Conservation (phyloP, 2,329 filamentous ascomycete genomes). For the Plectosphaerella plurivora region DNA sequence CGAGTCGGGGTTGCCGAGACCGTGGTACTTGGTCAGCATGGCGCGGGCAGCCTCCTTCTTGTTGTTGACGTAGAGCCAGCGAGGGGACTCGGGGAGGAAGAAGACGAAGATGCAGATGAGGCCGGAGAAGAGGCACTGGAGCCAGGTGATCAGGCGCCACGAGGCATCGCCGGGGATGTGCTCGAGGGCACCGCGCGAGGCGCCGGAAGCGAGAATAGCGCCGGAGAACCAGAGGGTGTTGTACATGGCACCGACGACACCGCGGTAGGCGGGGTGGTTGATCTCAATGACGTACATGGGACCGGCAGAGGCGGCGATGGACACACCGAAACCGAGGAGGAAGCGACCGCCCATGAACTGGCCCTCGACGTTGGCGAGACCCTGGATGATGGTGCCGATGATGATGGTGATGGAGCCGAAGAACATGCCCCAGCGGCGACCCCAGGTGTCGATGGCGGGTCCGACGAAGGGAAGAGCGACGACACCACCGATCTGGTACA, state of each 20-base stretch:
- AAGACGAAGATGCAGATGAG: conserved; percentile 23
- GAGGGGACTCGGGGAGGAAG: conserved; percentile 29
- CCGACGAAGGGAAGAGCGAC: conserved; percentile 44
- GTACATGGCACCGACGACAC: conserved; percentile 52
- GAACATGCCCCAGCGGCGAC: conserved; percentile 41
- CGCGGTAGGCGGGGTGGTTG: conserved; percentile 58
- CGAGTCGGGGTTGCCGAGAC: conserved; percentile 31
- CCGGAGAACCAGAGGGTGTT: conserved; percentile 29
- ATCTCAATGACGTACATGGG: conserved; percentile 62
- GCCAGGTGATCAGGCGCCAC: conserved; percentile 34
- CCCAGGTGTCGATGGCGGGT: conserved; percentile 41
- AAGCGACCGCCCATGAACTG: conserved; percentile 55
- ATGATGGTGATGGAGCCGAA: conserved; percentile 38
- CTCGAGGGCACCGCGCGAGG: conserved; percentile 34
- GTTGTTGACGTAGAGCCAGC: conserved; percentile 33
- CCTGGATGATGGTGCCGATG: conserved; percentile 23
- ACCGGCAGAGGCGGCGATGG: conserved; percentile 54
- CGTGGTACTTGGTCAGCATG: conserved; percentile 34
- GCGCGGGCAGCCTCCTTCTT: conserved; percentile 18
- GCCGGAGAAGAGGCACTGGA: conserved; percentile 32
- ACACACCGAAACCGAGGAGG: conserved; percentile 52
- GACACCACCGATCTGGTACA: conserved; percentile 47
- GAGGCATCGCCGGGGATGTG: conserved; percentile 21
- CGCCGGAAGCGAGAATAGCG: conserved; percentile 40
- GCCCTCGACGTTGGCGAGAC: conserved; percentile 27